phyloP scores from a whole-genome alignment of 1,284 basidiomycete genomes.

The Meripilus lineatus region DNA sequence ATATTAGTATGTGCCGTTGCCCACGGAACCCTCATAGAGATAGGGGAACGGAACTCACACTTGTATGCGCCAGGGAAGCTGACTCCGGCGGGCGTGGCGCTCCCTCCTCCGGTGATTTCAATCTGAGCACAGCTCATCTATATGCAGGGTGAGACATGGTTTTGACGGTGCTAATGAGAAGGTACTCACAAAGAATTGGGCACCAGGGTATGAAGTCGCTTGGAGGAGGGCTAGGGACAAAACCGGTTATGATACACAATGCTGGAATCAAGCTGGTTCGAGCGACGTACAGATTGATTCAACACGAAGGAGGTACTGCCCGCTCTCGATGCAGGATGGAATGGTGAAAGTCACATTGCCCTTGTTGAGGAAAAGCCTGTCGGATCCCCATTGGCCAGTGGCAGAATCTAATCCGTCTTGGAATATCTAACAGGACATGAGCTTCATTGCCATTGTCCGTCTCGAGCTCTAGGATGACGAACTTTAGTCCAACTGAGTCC shows the following conservation, averaged over 20 bases:
- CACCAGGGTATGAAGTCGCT: conserved; percentile 21
- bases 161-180: not conserved
- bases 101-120: conserved; percentile 32
- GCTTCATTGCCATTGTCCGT: too few relatives aligned
- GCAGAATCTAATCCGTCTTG: conserved; percentile 10
- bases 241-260: too few relatives aligned
- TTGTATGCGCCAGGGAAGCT: conserved; percentile 27
- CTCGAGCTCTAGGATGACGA: too few relatives aligned
- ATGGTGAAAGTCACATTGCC: conserved; percentile 39
- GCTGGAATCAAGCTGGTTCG: not conserved
- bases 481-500: conserved; percentile 16
- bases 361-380: conserved; percentile 37
- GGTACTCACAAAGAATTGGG: conserved; percentile 36
- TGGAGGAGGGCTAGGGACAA: conserved; percentile 12
- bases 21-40: not conserved
- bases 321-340: conserved; percentile 20
- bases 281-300: conserved; percentile 15
- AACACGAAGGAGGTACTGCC: conserved; percentile 19
- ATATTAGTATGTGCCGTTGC: not conserved
- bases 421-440: conserved; percentile 9
- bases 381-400: conserved; percentile 30
- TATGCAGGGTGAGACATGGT: not conserved
- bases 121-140: conserved; percentile 35
- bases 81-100: conserved; percentile 26
- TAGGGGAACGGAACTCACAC: conserved; percentile 5